phyloP scores from a whole-genome alignment of 2,329 filamentous ascomycete species.

The Diaporthe humulicola region DNA sequence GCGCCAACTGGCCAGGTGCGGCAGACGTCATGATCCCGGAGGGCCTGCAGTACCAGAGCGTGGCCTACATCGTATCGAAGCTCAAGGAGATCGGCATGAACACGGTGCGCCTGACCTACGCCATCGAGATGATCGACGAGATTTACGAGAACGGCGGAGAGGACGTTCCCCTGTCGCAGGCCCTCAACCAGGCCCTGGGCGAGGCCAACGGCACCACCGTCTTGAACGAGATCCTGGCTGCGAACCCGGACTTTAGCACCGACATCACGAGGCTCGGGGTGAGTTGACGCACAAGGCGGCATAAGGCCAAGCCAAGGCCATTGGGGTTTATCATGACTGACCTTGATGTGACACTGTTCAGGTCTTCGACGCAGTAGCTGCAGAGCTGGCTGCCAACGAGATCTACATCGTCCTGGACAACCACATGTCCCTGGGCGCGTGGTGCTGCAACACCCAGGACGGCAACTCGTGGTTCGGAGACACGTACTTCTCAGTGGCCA shows the following conservation, averaged over 20 bases:
- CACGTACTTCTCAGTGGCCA: constrained; percentile 63
- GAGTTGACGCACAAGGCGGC: constrained; percentile 37
- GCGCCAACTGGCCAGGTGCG: constrained; percentile 67
- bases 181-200: constrained; percentile 57
- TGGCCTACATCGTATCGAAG: constrained; percentile 61
- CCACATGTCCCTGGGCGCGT: constrained; percentile 62
- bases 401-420: constrained; percentile 65
- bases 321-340: neutral
- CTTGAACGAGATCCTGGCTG: constrained; percentile 58
- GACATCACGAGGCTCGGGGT: constrained; percentile 60
- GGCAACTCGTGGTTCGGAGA: constrained; percentile 68
- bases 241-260: constrained; percentile 63
- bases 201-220: constrained; percentile 60
- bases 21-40: constrained; percentile 69
- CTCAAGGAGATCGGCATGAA: constrained; percentile 67
- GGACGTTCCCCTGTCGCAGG: constrained; percentile 53
- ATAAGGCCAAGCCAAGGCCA: too few relatives aligned
- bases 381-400: constrained; percentile 61
- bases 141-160: constrained; percentile 54
- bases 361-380: constrained; percentile 68
- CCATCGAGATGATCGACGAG: constrained; percentile 69
- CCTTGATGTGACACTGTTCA: constrained; percentile 37
- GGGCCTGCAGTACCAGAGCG: constrained; percentile 66
- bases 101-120: constrained; percentile 66
- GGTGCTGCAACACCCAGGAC: constrained; percentile 62